phyloP scores from a whole-genome alignment of 768 basidiomycete genomes.

The Mycena capillaripes region DNA sequence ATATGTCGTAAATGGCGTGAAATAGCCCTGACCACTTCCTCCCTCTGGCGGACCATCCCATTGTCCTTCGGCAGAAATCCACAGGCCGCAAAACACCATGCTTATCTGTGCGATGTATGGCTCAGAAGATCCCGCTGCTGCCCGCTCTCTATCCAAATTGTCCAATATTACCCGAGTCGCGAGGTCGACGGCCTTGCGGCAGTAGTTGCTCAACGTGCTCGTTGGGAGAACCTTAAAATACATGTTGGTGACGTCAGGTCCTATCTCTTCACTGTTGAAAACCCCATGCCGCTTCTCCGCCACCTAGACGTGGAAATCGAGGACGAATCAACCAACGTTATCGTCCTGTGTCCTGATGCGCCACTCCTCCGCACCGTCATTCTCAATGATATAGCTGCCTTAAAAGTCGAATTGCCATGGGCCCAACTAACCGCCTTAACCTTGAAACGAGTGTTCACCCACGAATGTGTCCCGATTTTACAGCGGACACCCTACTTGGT shows the following conservation, averaged over 20 bases:
- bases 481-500: too few relatives aligned
- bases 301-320: not conserved
- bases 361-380: too few relatives aligned
- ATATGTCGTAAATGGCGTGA: not conserved
- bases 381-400: too few relatives aligned
- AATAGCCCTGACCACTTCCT: not conserved
- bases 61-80: not conserved
- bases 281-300: not conserved
- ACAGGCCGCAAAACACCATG: not conserved
- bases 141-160: not conserved
- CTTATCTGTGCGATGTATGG: not conserved
- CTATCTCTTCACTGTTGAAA: not conserved
- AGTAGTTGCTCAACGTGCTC: not conserved
- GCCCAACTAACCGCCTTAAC: too few relatives aligned
- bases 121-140: not conserved
- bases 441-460: too few relatives aligned
- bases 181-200: not conserved
- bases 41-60: not conserved
- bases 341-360: too few relatives aligned
- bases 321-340: too few relatives aligned
- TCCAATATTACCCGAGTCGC: not conserved
- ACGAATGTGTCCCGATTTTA: too few relatives aligned
- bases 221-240: not conserved
- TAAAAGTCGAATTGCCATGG: too few relatives aligned
- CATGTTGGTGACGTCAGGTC: not conserved